These are phyloP conservation scores for Botrytis fabae DNA, from an alignment of 2,329 filamentous ascomycete species.

Conservation along the genomic window DNA sequence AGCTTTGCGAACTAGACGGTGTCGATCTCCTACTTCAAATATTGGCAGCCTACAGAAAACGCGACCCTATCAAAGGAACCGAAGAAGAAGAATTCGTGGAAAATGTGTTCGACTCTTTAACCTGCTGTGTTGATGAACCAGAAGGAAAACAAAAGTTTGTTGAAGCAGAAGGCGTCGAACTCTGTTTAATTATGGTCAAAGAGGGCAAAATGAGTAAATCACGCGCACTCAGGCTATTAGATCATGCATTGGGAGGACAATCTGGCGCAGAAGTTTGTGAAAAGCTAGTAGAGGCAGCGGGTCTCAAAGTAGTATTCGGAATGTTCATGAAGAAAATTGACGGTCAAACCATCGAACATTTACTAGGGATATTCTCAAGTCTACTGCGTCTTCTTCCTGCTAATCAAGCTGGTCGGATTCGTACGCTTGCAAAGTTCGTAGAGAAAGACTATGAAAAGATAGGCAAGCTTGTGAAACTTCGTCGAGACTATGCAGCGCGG, in stretches of 20 bases:
- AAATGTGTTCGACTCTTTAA: conserved; percentile 85
- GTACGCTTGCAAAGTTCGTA: conserved; percentile 88
- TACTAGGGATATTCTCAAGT: conserved; percentile 81
- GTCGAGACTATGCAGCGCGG: conserved; percentile 67
- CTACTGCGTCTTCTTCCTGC: conserved; percentile 78
- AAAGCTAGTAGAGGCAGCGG: conserved; percentile 76
- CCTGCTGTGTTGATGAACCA: conserved; percentile 74
- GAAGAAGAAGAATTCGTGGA: conserved; percentile 95
- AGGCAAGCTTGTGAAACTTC: conserved; percentile 66
- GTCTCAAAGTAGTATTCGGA: conserved; percentile 81
- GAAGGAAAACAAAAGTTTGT: conserved; percentile 78
- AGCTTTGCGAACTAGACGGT: conserved; percentile 66
- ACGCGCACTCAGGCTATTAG: conserved; percentile 76
- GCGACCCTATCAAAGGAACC: conserved; percentile 80
- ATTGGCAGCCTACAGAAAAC: conserved; percentile 78
- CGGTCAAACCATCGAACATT: conserved; percentile 68
- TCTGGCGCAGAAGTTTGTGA: conserved; percentile 66
- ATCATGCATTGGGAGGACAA: conserved; percentile 71
- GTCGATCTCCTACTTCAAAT: conserved; percentile 81
- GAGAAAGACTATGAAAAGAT: conserved; percentile 93
- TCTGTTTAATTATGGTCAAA: conserved; percentile 87
- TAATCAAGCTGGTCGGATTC: conserved; percentile 75
- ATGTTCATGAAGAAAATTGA: conserved; percentile 84
- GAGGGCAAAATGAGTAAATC: conserved; percentile 82
- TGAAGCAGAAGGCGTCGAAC: conserved; percentile 87